phyloP scores from a whole-genome alignment of 2,329 filamentous ascomycete genomes.

The Pseudocercospora vitis region DNA sequence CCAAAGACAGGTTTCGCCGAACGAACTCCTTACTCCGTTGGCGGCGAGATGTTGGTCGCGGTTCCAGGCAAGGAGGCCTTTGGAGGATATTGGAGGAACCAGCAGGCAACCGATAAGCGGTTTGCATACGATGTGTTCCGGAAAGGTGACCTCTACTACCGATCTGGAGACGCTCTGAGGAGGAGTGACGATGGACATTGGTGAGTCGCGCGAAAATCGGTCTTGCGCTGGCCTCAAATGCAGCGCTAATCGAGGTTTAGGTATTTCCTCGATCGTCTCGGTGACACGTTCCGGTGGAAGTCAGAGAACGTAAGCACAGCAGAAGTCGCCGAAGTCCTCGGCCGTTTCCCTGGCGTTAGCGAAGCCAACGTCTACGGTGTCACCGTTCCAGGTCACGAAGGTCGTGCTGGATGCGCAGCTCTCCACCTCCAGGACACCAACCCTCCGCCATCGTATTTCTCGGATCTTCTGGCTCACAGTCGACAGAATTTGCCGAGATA shows the following conservation, averaged over 20 bases:
- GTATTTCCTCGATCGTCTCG: constrained; percentile 48
- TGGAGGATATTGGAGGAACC: constrained; percentile 68
- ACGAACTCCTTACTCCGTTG: constrained; percentile 63
- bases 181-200: constrained; percentile 44
- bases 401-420: constrained; percentile 57
- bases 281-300: constrained; percentile 52
- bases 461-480: constrained; percentile 58
- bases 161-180: constrained; percentile 48
- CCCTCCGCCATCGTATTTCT: constrained; percentile 42
- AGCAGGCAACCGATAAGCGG: constrained; percentile 62
- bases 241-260: not conserved
- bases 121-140: constrained; percentile 48
- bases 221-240: too few relatives aligned
- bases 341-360: constrained; percentile 42
- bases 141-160: constrained; percentile 48
- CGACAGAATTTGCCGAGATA: constrained; percentile 66
- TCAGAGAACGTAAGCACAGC: constrained; percentile 50
- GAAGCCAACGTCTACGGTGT: constrained; percentile 52
- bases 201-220: too few relatives aligned
- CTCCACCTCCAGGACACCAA: constrained; percentile 58
- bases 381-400: constrained; percentile 47
- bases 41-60: constrained; percentile 70
- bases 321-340: constrained; percentile 46
- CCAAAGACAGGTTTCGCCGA: constrained; percentile 66
- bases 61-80: constrained; percentile 60